phyloP scores from a whole-genome alignment of 169 alveolate genomes.

The Cytauxzoon felis region DNA sequence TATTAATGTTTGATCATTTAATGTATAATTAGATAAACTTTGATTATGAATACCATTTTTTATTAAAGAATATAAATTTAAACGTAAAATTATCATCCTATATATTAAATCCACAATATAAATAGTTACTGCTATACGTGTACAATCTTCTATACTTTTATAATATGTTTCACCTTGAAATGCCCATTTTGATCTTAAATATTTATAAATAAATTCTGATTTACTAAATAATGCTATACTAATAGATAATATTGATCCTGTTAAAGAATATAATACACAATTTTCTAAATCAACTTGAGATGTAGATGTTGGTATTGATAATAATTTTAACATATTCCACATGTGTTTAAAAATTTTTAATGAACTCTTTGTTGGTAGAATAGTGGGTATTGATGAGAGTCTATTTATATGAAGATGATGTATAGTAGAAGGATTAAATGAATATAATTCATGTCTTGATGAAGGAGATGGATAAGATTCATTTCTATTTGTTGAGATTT shows the following conservation, averaged over 20 bases:
- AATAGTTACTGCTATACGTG: not conserved
- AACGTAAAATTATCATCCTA: not conserved
- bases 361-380: not conserved
- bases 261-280: not conserved
- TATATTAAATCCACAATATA: conserved; percentile 8
- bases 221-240: not conserved
- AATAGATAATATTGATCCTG: conserved; percentile 1
- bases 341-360: conserved; percentile 3
- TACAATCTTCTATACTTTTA: conserved; percentile 4
- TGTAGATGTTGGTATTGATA: not conserved
- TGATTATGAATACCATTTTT: not conserved
- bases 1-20: not conserved
- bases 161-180: conserved; percentile 53
- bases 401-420: no score
- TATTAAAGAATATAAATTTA: not conserved
- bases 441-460: no score
- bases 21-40: not conserved
- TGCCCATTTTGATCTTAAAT: conserved; percentile 52
- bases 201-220: not conserved
- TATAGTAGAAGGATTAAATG: no score
- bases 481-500: no score
- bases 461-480: no score
- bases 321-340: not conserved
- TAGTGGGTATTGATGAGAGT: no score
- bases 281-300: not conserved